These are phyloP conservation scores for Microcos paniculata DNA, from an alignment of 345 rosid genomes.

Conservation along the genomic window DNA sequence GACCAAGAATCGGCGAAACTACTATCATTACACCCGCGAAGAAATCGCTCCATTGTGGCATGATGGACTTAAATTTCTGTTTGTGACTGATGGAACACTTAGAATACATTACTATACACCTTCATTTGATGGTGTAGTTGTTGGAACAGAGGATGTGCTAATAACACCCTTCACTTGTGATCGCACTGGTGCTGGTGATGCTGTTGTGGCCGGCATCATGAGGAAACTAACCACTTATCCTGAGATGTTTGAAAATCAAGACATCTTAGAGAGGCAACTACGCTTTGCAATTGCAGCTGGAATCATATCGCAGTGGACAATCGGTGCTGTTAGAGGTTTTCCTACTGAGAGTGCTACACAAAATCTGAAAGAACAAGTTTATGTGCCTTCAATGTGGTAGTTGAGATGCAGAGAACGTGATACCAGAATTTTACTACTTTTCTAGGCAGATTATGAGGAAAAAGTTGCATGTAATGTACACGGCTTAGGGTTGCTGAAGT, in stretches of 20 bases:
- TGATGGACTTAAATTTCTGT: conserved; percentile 63
- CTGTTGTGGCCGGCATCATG: conserved; percentile 83
- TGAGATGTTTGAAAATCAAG: conserved; percentile 78
- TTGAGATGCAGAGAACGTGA: conserved; percentile 3
- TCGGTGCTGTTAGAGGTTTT: conserved; percentile 86
- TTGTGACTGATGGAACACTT: conserved; percentile 89
- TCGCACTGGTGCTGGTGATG: conserved; percentile 96
- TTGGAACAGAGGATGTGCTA: conserved; percentile 89
- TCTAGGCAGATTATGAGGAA: neutral
- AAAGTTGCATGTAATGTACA: neutral
- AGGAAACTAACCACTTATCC: conserved; percentile 75
- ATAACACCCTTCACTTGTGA: conserved; percentile 90
- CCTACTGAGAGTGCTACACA: conserved; percentile 91
- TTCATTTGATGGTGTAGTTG: conserved; percentile 67
- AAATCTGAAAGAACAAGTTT: conserved; percentile 90
- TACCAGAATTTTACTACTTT: neutral
- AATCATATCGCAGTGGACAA: conserved; percentile 92
- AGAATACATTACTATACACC: conserved; percentile 81
- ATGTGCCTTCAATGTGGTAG: conserved; percentile 96
- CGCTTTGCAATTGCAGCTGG: conserved; percentile 87
- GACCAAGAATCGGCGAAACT: conserved; percentile 61
- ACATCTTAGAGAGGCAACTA: conserved; percentile 78
- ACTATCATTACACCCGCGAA: conserved; percentile 74
- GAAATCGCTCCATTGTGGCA: conserved; percentile 88
- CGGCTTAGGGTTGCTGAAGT: neutral